Percentiles rank a stretch among this genome's conserved stretches.
Conservation (phyloP, 805 yeast genomes). For the Yarrowia osloensis region DNA sequence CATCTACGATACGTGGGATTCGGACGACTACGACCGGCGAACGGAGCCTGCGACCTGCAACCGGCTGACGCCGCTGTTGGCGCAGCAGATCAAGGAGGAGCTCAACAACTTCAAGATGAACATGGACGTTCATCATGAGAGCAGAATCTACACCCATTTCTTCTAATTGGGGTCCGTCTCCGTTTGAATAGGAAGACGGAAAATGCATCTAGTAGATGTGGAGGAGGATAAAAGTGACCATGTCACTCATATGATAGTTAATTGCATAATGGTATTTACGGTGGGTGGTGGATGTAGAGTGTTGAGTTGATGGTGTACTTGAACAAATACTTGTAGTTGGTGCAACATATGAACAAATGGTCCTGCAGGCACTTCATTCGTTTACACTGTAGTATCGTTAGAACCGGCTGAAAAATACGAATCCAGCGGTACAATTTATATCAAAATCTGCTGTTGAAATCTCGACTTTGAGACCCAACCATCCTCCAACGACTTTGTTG, state of each 20-base stretch:
- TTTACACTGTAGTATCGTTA: too few relatives aligned
- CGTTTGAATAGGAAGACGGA: neutral
- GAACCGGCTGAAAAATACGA: too few relatives aligned
- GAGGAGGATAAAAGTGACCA: neutral
- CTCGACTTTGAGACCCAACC: too few relatives aligned
- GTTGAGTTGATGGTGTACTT: too few relatives aligned
- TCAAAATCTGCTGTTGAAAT: too few relatives aligned
- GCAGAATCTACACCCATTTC: constrained; percentile 82
- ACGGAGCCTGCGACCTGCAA: constrained; percentile 94
- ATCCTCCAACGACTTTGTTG: too few relatives aligned
- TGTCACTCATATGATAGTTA: neutral
- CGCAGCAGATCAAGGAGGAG: constrained; percentile 83
- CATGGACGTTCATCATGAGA: constrained; percentile 81
- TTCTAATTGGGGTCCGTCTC: constrained; percentile 46
- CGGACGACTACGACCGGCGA: constrained; percentile 84
- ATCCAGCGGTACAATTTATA: too few relatives aligned
- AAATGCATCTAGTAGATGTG: neutral
- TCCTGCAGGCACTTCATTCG: too few relatives aligned
- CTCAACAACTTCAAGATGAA: constrained; percentile 73
- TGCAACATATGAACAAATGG: too few relatives aligned
- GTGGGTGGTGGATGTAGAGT: too few relatives aligned
- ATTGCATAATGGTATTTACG: constrained; percentile 4
- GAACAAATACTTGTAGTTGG: neutral
- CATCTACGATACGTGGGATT: constrained; percentile 80
- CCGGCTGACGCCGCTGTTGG: constrained; percentile 81